These are phyloP conservation scores for Hansenula lynferdii DNA, from an alignment of 1,139 yeast genomes.

Conservation along the genomic window DNA sequence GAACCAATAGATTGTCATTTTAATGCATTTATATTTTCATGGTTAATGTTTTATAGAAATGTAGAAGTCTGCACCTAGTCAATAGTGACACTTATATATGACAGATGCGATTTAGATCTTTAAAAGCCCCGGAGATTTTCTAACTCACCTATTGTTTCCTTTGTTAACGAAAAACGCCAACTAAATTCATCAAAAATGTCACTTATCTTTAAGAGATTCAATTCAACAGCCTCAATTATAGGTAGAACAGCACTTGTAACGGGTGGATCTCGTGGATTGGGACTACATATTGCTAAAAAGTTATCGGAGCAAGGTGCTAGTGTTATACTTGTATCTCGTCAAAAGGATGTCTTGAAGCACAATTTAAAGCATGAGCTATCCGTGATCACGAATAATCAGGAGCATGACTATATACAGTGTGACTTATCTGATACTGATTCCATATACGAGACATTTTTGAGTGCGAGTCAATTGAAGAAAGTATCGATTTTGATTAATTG, in stretches of 20 bases:
- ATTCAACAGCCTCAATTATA: conserved; percentile 3
- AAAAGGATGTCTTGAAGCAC: conserved; percentile 31
- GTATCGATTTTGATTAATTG: conserved; percentile 61
- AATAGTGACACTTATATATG: too few species aligned
- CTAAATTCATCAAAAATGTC: too few species aligned
- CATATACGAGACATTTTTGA: conserved; percentile 15
- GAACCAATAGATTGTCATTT: too few species aligned
- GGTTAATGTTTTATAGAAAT: too few species aligned
- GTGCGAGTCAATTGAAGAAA: conserved; percentile 12
- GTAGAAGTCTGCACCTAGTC: too few species aligned
- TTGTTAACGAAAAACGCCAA: too few species aligned
- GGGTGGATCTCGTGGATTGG: conserved; percentile 87
- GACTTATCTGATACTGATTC: conserved; percentile 41
- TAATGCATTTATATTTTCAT: too few species aligned
- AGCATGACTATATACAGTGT: conserved; percentile 44
- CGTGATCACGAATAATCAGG: conserved; percentile 26
- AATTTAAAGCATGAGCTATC: conserved; percentile 34
- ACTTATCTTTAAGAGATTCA: not conserved
- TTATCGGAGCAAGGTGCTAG: conserved; percentile 61
- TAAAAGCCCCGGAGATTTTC: too few species aligned
- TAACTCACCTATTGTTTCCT: too few species aligned
- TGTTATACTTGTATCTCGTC: conserved; percentile 58
- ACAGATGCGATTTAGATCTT: too few species aligned
- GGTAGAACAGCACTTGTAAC: conserved; percentile 56
- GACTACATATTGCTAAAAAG: conserved; percentile 55